These are phyloP conservation scores for Glomus cerebriforme DNA, from an alignment of 192 early-diverging fungal genomes.

Conservation along the genomic window DNA sequence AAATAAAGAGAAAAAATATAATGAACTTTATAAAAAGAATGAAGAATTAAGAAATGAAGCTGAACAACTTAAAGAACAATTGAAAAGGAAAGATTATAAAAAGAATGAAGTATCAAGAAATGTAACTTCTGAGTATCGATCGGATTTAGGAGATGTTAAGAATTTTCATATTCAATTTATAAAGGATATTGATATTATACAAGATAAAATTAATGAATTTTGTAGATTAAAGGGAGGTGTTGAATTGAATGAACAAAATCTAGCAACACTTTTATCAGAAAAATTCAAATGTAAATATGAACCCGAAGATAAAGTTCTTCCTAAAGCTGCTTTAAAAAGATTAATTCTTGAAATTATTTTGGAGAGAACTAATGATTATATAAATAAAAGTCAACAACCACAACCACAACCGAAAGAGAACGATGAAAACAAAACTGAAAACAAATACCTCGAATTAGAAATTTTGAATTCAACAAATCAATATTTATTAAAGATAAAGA, in stretches of 20 bases:
- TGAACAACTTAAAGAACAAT: too few species aligned
- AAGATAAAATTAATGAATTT: background rate
- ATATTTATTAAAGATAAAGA: background rate
- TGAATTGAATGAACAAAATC: background rate
- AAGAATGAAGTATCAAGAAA: too few species aligned
- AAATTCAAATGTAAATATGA: background rate
- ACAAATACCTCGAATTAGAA: background rate
- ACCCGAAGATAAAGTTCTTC: background rate
- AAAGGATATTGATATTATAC: background rate
- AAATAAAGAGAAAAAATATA: background rate
- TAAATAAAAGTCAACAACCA: background rate
- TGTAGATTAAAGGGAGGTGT: background rate
- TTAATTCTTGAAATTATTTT: background rate
- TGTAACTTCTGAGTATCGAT: background rate
- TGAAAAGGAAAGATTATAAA: too few species aligned
- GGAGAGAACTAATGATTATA: background rate
- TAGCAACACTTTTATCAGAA: background rate
- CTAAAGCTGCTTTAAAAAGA: background rate
- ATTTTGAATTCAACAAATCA: background rate
- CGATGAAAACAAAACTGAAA: too few species aligned
- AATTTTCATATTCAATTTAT: background rate
- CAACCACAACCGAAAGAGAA: too few species aligned
- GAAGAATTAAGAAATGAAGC: background rate
- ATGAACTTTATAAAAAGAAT: background rate
- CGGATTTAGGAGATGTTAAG: conserved; percentile 4